Conservation (phyloP, 73 alveolate species). For the Paramecium primaurelia region DNA sequence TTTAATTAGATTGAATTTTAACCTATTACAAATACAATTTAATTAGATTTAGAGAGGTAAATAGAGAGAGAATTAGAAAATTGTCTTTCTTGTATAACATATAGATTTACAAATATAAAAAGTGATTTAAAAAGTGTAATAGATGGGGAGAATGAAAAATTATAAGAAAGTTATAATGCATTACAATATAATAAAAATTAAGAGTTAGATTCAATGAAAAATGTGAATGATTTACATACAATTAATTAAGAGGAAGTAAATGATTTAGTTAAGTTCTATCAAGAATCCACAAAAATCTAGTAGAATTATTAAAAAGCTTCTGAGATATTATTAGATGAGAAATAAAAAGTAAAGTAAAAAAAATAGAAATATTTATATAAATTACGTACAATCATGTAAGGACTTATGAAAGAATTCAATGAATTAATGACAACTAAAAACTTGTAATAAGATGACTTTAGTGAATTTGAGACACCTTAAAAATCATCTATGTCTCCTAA, state of each 20-base stretch:
- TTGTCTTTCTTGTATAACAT: not conserved
- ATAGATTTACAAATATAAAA: not conserved
- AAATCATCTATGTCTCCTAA: not conserved
- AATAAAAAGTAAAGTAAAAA: not conserved
- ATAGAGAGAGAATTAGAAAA: not conserved
- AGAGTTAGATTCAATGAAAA: not conserved
- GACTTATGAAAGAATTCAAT: not conserved
- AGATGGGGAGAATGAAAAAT: not conserved
- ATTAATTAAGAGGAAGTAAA: not conserved
- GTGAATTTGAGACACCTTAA: slow-evolving; percentile 15
- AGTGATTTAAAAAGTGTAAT: not conserved
- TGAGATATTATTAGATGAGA: not conserved
- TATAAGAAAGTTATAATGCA: not conserved
- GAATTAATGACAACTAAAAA: slow-evolving; percentile 14
- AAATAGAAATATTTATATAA: not conserved
- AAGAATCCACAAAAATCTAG: not conserved
- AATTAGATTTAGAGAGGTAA: not conserved
- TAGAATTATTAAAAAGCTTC: not conserved
- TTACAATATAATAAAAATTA: not conserved
- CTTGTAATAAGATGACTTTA: not conserved
- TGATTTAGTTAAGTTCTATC: not conserved
- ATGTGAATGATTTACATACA: not conserved
- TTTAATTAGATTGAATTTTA: not conserved
- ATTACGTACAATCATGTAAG: not conserved
- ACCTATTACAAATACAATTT: not conserved